These are phyloP conservation scores for Ramichloridium luteum DNA, from an alignment of 2,329 filamentous ascomycete species.

Conservation along the genomic window DNA sequence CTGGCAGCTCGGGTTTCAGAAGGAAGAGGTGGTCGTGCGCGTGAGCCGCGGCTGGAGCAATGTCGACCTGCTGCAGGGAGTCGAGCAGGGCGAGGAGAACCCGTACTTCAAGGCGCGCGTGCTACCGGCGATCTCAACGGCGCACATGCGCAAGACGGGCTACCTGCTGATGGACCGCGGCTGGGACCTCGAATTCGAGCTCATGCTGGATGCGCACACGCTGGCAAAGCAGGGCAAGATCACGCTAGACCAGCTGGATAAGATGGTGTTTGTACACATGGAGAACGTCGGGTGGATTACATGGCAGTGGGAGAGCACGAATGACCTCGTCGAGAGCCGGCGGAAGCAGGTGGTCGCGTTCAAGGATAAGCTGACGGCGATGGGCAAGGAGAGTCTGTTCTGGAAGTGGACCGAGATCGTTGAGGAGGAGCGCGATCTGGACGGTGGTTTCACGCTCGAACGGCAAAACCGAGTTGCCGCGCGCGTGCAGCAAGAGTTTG, in stretches of 20 bases:
- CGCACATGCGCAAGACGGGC: conserved; percentile 66
- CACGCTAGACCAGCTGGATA: conserved; percentile 54
- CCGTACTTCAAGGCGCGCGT: conserved; percentile 50
- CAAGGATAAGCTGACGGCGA: conserved; percentile 57
- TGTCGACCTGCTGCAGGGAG: conserved; percentile 41
- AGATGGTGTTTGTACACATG: conserved; percentile 56
- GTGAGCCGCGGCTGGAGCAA: conserved; percentile 62
- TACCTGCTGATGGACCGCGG: conserved; percentile 74
- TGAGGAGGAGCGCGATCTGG: conserved; percentile 70
- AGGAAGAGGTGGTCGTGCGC: conserved; percentile 69
- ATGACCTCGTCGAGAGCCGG: conserved; percentile 47
- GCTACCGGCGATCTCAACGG: conserved; percentile 54
- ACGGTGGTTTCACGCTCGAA: conserved; percentile 65
- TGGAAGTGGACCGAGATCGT: conserved; percentile 88
- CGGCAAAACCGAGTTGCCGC: conserved; percentile 59
- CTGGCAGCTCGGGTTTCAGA: conserved; percentile 60
- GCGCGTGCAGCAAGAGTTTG: conserved; percentile 65
- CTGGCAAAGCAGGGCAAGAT: conserved; percentile 52
- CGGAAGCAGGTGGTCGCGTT: conserved; percentile 68
- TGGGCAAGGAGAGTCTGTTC: conserved; percentile 82
- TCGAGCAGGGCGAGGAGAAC: conserved; percentile 41
- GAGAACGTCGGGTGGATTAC: conserved; percentile 56
- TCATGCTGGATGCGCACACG: conserved; percentile 62
- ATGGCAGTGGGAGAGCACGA: conserved; percentile 24
- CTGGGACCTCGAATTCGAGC: conserved; percentile 78